Conservation (phyloP, 2,329 filamentous ascomycete genomes). For the Endoconidiophora laricicola region DNA sequence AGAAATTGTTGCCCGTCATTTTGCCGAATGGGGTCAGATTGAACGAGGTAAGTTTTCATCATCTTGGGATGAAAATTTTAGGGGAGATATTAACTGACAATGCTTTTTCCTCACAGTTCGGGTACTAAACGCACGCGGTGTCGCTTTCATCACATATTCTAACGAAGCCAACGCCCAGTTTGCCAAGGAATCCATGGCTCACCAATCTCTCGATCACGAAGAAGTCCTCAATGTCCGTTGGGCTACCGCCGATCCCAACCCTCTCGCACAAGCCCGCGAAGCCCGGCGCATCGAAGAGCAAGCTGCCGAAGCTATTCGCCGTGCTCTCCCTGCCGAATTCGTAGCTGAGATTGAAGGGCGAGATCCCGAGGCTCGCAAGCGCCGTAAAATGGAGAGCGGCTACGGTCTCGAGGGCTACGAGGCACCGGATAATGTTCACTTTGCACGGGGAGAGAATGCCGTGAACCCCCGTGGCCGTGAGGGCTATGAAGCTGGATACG, state of each 20-base stretch:
- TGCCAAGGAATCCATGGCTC: conserved; percentile 88
- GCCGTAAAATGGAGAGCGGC: conserved; percentile 73
- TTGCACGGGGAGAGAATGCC: conserved; percentile 57
- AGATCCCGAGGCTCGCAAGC: conserved; percentile 71
- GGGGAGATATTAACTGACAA: background rate
- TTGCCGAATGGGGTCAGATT: conserved; percentile 89
- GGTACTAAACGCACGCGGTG: conserved; percentile 74
- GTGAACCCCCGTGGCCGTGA: conserved; percentile 42
- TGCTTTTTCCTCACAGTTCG: conserved; percentile 29
- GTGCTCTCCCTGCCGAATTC: conserved; percentile 76
- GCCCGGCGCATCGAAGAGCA: conserved; percentile 83
- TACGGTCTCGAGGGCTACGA: conserved; percentile 88
- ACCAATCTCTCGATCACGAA: conserved; percentile 78
- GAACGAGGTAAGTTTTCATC: conserved; percentile 44
- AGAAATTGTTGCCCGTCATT: conserved; percentile 85
- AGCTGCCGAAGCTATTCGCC: conserved; percentile 79
- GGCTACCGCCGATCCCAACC: conserved; percentile 94
- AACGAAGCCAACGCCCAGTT: conserved; percentile 86
- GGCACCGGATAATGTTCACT: conserved; percentile 86
- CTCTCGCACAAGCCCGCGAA: conserved; percentile 83
- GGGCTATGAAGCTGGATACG: conserved; percentile 45
- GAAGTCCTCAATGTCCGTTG: conserved; percentile 92
- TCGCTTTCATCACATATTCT: conserved; percentile 86
- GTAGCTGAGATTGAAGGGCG: conserved; percentile 87
- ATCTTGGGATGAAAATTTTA: background rate